phyloP scores from a whole-genome alignment of 139 green algal genomes.

The Coccomyxa sp. region DNA sequence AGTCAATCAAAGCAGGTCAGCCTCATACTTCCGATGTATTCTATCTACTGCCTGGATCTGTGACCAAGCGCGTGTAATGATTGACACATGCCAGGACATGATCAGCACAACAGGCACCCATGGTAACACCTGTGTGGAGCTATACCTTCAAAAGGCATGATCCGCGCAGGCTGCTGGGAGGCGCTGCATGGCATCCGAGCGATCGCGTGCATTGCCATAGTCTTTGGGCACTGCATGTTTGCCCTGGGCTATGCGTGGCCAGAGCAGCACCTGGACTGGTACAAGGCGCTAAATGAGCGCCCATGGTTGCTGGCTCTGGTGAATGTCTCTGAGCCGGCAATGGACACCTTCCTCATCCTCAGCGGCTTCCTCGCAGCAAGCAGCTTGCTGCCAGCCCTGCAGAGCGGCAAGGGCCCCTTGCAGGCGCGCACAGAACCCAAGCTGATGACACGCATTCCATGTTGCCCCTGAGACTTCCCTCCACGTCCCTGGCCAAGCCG shows the following conservation, averaged over 20 bases:
- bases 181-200: background rate
- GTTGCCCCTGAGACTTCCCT: background rate
- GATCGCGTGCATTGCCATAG: background rate
- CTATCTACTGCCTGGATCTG: no score
- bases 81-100: no score
- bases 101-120: no score
- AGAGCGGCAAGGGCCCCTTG: background rate
- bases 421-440: background rate
- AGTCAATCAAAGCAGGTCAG: no score
- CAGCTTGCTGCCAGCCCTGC: background rate
- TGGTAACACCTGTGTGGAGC: no score
- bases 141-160: no score
- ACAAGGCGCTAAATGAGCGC: background rate
- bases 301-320: background rate
- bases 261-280: background rate
- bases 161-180: no score
- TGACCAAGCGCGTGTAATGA: no score
- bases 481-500: background rate
- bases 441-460: background rate
- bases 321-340: background rate
- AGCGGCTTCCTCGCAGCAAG: background rate
- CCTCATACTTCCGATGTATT: no score
- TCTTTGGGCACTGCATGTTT: background rate
- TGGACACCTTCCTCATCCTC: background rate
- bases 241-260: background rate